phyloP scores from a whole-genome alignment of 2,329 filamentous ascomycete species.

The Ilyonectria sp. region DNA sequence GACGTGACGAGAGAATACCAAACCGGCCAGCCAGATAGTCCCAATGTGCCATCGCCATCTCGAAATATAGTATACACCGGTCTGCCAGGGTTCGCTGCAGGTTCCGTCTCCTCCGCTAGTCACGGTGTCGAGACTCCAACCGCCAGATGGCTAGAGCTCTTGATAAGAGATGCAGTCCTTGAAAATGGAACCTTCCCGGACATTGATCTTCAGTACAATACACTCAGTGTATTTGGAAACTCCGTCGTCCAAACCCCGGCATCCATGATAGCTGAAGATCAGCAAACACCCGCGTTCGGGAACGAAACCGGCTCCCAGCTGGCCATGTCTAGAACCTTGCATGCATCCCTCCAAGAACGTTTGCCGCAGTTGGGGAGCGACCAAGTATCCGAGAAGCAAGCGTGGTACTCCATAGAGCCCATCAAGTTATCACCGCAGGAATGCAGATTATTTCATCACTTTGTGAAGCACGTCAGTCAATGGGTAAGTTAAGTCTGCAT shows the following conservation, averaged over 20 bases:
- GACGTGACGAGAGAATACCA: background rate
- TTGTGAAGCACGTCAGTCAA: constrained; percentile 22
- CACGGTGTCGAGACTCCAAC: constrained; percentile 13
- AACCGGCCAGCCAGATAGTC: background rate
- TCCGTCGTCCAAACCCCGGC: constrained; percentile 11
- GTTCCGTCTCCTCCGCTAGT: constrained; percentile 9
- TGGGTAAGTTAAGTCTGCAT: constrained; percentile 23
- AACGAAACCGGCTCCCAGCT: background rate
- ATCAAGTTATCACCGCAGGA: constrained; percentile 14
- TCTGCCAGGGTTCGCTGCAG: background rate
- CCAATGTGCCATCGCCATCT: background rate
- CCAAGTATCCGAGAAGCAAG: constrained; percentile 4
- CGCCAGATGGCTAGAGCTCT: constrained; percentile 40
- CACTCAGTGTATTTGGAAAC: constrained; percentile 12
- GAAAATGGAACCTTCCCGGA: constrained; percentile 1
- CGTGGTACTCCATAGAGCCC: constrained; percentile 18
- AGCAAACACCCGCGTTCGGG: background rate
- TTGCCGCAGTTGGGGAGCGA: constrained; percentile 7
- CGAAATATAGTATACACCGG: background rate
- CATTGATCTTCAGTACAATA: background rate
- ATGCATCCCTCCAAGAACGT: constrained; percentile 13
- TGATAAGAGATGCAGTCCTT: constrained; percentile 27
- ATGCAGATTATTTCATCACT: constrained; percentile 28
- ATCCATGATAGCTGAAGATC: background rate
- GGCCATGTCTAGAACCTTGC: background rate